Conservation (phyloP, 2,329 filamentous ascomycete species). For the Fusarium mangiferae region DNA sequence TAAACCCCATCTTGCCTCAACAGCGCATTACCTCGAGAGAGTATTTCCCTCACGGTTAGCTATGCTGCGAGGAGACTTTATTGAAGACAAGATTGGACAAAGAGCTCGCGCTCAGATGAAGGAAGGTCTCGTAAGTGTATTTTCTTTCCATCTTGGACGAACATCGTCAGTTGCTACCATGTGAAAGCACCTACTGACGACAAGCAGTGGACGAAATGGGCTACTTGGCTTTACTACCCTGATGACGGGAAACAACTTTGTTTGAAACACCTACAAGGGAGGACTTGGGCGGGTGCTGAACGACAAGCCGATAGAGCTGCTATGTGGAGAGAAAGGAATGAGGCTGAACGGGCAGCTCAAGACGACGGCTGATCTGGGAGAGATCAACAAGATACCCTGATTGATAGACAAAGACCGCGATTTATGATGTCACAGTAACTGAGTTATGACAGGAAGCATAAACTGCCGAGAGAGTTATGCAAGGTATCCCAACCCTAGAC, state of each 20-base stretch:
- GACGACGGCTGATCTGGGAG: background rate
- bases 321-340: constrained; percentile 34
- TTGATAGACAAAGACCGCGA: background rate
- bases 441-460: background rate
- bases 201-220: constrained; percentile 60
- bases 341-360: background rate
- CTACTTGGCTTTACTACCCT: constrained; percentile 66
- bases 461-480: background rate
- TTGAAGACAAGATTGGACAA: constrained; percentile 66
- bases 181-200: background rate
- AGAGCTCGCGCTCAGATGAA: constrained; percentile 67
- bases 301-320: constrained; percentile 29
- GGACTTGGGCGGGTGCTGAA: constrained; percentile 58
- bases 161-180: rapidly evolving
- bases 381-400: background rate
- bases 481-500: background rate
- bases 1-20: constrained; percentile 64
- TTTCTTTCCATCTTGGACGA: rapidly evolving
- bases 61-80: constrained; percentile 63
- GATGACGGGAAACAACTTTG: constrained; percentile 57
- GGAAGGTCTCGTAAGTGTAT: constrained; percentile 49
- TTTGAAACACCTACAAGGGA: constrained; percentile 61
- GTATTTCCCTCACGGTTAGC: constrained; percentile 63
- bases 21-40: constrained; percentile 59
- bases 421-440: background rate